These are phyloP conservation scores for Myxozyma nipponensis DNA, from an alignment of 805 yeast genomes.

Conservation along the genomic window DNA sequence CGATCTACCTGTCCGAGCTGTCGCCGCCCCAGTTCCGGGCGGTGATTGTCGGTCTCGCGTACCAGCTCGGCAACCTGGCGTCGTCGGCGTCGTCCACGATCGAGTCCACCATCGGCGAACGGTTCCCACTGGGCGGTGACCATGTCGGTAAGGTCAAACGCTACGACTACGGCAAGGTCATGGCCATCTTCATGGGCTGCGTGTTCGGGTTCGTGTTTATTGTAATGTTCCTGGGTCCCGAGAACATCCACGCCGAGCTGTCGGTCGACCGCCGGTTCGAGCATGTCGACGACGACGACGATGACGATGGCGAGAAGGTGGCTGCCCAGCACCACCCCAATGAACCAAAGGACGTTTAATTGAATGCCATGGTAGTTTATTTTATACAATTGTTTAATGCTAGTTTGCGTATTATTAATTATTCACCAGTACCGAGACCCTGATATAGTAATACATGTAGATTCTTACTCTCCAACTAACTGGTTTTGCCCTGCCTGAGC, in stretches of 20 bases:
- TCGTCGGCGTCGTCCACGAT: conserved; percentile 69
- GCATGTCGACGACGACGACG: background rate
- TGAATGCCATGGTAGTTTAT: background rate
- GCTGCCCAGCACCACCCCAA: background rate
- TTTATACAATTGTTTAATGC: background rate
- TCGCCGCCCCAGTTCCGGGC: conserved; percentile 63
- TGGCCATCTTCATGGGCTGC: conserved; percentile 66
- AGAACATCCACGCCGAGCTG: background rate
- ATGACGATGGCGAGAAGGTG: background rate
- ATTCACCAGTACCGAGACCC: conserved; percentile 33
- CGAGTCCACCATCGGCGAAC: conserved; percentile 48
- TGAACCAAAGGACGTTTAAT: background rate
- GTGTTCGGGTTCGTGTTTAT: conserved; percentile 53
- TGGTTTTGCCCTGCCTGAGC: conserved; percentile 39
- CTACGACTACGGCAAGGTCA: conserved; percentile 66
- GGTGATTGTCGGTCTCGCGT: conserved; percentile 57
- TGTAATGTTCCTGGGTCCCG: conserved; percentile 54
- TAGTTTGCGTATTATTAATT: conserved; percentile 26
- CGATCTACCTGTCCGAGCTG: conserved; percentile 62
- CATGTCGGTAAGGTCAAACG: conserved; percentile 35
- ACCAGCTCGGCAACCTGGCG: conserved; percentile 70
- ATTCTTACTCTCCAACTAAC: conserved; percentile 41
- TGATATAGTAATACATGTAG: conserved; percentile 36
- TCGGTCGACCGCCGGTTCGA: background rate
- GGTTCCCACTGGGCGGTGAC: background rate